Evolutionary conservation across 75 land plant genomes (phyloP), one percentile per base, ranked within the genome.

Genomic region (Sequoia sempervirens): DNA sequence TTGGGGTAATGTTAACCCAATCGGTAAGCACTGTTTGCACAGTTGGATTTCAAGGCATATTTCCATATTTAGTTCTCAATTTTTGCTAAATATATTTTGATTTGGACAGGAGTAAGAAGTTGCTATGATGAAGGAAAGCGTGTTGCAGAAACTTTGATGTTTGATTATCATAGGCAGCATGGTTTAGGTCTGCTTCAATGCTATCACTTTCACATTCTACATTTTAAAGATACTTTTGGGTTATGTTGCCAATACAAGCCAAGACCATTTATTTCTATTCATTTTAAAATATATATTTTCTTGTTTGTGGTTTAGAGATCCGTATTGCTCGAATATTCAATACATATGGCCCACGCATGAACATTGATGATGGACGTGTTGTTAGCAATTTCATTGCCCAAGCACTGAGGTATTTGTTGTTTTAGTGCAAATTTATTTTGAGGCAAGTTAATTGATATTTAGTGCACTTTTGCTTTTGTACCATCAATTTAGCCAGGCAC

Each of bases 101-200:
- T 40, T 45, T 10, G 4, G n/a, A 78, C 89, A 97, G 99, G 99
- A 46, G 99, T 97, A 11, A 84, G 99, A 45, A 97, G 99, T 85
- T 97, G 99, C 86, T 97, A 97, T 86, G 99, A 97, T 89, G 99
- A 97, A 84, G 99, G 99, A 66, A 97, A 97, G 86, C 94, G 99
- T 82, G 94, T 94, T 30, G 99, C 99, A 52, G 99, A 97, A 85
- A 97, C 99, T 20, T 83, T 97, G 81, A 94, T 93, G 92, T 94
- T 97, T 90, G 99, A 97, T 84, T 97, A 97, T 85, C 99, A 97
- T 81, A 89, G 99, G 84, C 97, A 95, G 83, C 97, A 95, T 86
- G 97, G 97, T n/a, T 86, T 95, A 26, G 96, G 95, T 93, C 13
- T 78, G 50, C 13, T 78, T 78, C 9, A 78, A 26, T 78, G 80